phyloP scores from a whole-genome alignment of 2,329 filamentous ascomycete species.

The Lecanicillium sp. region DNA sequence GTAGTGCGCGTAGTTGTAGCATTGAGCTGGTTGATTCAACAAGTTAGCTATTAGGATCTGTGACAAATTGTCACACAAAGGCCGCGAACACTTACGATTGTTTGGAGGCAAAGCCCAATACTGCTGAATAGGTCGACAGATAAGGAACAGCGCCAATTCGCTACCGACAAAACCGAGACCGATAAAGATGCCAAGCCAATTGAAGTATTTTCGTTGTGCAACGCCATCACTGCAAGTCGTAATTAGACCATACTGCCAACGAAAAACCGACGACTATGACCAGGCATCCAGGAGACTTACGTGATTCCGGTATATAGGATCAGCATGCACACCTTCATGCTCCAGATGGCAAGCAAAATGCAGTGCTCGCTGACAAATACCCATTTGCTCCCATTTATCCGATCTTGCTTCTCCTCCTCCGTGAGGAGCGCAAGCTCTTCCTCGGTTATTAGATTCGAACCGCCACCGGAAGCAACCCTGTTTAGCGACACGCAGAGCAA shows the following conservation, averaged over 20 bases:
- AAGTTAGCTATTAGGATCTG: no score
- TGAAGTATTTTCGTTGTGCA: slow-evolving; percentile 22
- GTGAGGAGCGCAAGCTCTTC: slow-evolving; percentile 7
- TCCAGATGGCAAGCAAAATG: slow-evolving; percentile 6
- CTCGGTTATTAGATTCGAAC: slow-evolving; percentile 6
- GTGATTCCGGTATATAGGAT: slow-evolving; percentile 35
- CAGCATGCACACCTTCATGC: slow-evolving; percentile 34
- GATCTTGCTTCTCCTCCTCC: slow-evolving; percentile 1
- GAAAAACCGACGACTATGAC: neutral
- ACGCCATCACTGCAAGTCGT: slow-evolving; percentile 18
- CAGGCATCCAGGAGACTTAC: slow-evolving; percentile 6
- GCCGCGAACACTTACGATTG: slow-evolving; percentile 17
- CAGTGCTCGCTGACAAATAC: slow-evolving; percentile 8
- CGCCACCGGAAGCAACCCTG: slow-evolving; percentile 6
- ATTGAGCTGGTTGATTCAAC: slow-evolving; percentile 23
- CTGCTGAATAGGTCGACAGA: slow-evolving; percentile 34
- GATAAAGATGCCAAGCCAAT: slow-evolving; percentile 29
- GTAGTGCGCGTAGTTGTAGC: slow-evolving; percentile 36
- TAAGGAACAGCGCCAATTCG: slow-evolving; percentile 36
- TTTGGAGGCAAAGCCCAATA: slow-evolving; percentile 40
- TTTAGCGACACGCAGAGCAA: slow-evolving; percentile 7
- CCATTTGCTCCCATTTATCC: slow-evolving; percentile 6
- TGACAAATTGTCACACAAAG: no score
- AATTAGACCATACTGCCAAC: neutral
- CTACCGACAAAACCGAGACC: slow-evolving; percentile 30